These are phyloP conservation scores for Pseudopediastrum boryanum DNA, from an alignment of 139 green algal species.

Conservation along the genomic window DNA sequence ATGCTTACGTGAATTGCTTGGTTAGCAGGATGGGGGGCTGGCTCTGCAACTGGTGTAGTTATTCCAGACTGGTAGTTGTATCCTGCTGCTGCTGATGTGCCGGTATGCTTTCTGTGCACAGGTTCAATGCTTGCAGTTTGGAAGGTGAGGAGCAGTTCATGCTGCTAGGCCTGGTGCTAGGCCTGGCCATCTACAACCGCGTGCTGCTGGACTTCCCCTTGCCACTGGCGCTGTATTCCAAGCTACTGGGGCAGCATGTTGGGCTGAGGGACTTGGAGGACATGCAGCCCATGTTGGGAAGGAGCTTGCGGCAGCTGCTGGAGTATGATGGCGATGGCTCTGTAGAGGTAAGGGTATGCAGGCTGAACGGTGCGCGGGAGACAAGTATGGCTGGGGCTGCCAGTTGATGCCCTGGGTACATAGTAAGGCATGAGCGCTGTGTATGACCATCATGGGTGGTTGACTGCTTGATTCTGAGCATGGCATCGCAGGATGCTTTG, in stretches of 20 bases:
- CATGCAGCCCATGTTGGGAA: constrained; percentile 78
- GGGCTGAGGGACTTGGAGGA: constrained; percentile 86
- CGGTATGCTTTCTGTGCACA: too few species aligned
- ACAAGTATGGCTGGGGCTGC: constrained; percentile 30
- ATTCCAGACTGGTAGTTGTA: too few species aligned
- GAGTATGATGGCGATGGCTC: constrained; percentile 50
- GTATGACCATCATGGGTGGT: too few species aligned
- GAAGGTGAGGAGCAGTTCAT: constrained; percentile 81
- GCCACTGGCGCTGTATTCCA: constrained; percentile 89
- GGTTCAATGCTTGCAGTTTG: constrained; percentile 45
- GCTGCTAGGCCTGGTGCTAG: constrained; percentile 88
- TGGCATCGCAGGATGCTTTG: too few species aligned
- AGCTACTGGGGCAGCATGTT: constrained; percentile 79
- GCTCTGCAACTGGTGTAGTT: too few species aligned
- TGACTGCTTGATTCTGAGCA: too few species aligned
- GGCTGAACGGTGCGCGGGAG: too few species aligned
- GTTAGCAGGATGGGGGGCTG: too few species aligned
- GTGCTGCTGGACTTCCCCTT: constrained; percentile 93
- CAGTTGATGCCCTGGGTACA: too few species aligned
- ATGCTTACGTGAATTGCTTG: too few species aligned
- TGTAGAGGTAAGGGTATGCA: constrained; percentile 18
- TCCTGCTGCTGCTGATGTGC: too few species aligned
- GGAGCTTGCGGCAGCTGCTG: constrained; percentile 74
- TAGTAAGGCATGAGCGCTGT: too few species aligned
- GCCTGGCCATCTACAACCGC: constrained; percentile 93